Percentiles rank a stretch among this genome's conserved stretches.
Conservation (phyloP, 1,284 basidiomycete genomes). For the Ceratobasidium sp. region DNA sequence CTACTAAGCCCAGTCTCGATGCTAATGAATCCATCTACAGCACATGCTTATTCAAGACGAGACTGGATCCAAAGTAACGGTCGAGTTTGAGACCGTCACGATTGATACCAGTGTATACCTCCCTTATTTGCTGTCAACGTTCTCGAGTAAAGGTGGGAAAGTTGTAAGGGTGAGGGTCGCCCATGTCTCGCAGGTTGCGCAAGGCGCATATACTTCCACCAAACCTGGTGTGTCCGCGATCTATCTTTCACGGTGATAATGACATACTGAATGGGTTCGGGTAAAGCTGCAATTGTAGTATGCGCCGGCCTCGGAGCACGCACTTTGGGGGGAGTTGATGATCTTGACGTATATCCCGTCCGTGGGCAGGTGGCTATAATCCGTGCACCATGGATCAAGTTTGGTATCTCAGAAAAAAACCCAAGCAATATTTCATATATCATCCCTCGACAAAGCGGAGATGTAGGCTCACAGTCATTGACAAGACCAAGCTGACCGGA, state of each 20-base stretch:
- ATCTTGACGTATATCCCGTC: slow-evolving; percentile 58
- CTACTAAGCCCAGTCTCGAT: not conserved
- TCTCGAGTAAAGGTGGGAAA: slow-evolving; percentile 65
- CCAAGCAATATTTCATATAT: slow-evolving; percentile 65
- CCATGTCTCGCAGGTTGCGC: slow-evolving; percentile 30
- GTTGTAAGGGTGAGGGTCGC: slow-evolving; percentile 52
- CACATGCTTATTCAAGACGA: slow-evolving; percentile 56
- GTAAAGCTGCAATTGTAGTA: slow-evolving; percentile 66
- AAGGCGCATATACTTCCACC: slow-evolving; percentile 28
- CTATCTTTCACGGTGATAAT: too few species aligned
- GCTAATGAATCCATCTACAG: slow-evolving; percentile 48
- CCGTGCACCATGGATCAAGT: slow-evolving; percentile 61
- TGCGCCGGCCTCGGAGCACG: slow-evolving; percentile 67
- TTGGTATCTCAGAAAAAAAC: slow-evolving; percentile 57
- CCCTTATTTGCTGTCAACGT: slow-evolving; percentile 67
- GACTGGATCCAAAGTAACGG: slow-evolving; percentile 55
- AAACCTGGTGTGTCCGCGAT: slow-evolving; percentile 16
- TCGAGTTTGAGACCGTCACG: slow-evolving; percentile 67
- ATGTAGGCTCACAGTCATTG: slow-evolving; percentile 55
- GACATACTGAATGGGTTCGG: slow-evolving; percentile 42
- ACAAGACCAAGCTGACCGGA: not conserved
- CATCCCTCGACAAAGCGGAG: slow-evolving; percentile 70
- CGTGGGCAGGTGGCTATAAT: slow-evolving; percentile 61
- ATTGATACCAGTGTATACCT: slow-evolving; percentile 74
- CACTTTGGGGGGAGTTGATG: slow-evolving; percentile 56